phyloP scores from a whole-genome alignment of 2,329 filamentous ascomycete species.

The Parafenestella ontariensis region DNA sequence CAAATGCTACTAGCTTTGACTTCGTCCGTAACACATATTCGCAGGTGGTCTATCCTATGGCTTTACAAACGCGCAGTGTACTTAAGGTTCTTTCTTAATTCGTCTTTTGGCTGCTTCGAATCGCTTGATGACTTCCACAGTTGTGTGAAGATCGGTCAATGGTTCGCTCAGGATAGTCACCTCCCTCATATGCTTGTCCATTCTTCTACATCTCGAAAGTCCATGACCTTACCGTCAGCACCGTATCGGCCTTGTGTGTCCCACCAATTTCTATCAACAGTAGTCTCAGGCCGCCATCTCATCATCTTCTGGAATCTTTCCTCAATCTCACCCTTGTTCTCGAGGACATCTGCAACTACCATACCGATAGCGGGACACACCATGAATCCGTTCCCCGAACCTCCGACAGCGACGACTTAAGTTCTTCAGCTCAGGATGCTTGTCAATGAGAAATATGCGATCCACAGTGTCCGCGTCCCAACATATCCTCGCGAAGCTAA shows the following conservation, averaged over 20 bases:
- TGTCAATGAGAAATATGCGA: conserved; percentile 60
- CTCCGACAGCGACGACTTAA: conserved; percentile 60
- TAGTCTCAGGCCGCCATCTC: conserved; percentile 61
- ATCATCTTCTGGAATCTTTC: conserved; percentile 52
- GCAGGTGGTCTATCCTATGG: no score
- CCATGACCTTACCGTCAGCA: conserved; percentile 57
- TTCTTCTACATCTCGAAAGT: conserved; percentile 51
- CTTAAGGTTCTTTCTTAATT: no score
- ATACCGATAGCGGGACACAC: conserved; percentile 60
- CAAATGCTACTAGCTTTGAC: no score
- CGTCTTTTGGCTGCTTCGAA: no score
- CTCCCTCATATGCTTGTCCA: conserved; percentile 26
- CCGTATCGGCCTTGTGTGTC: conserved; percentile 59
- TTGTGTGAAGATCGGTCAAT: no score
- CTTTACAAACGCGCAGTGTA: no score
- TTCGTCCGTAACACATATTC: no score
- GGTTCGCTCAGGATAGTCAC: no score
- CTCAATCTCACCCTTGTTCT: conserved; percentile 46
- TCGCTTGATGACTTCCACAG: no score
- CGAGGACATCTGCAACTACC: conserved; percentile 57
- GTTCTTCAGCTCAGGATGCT: conserved; percentile 54
- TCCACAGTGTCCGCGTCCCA: conserved; percentile 66
- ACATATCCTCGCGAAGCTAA: conserved; percentile 61
- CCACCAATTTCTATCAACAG: conserved; percentile 55
- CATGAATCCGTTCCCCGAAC: conserved; percentile 62